These are phyloP conservation scores for Toxoplasma gondii DNA, from an alignment of 169 alveolate genomes.

Conservation along the genomic window DNA sequence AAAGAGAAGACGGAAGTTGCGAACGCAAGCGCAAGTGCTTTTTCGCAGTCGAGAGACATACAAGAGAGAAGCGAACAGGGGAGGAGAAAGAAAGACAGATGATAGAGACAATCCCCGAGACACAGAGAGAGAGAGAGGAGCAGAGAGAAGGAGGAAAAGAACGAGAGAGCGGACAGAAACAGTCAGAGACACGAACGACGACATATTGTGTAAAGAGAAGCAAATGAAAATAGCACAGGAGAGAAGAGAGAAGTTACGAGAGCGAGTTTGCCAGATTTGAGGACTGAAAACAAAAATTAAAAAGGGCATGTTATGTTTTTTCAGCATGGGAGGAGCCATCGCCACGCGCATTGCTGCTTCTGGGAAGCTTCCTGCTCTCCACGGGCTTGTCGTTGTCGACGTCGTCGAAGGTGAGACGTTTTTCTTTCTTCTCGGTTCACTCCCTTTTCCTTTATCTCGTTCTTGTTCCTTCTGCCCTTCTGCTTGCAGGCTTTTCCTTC, in stretches of 20 bases:
- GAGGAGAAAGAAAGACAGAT: background rate
- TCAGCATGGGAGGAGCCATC: slow-evolving; percentile 70
- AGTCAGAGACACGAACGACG: background rate
- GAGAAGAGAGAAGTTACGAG: background rate
- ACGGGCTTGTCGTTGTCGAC: slow-evolving; percentile 86
- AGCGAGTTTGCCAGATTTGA: background rate
- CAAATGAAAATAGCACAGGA: background rate
- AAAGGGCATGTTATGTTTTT: background rate
- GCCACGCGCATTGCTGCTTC: slow-evolving; percentile 68
- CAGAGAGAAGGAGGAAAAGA: background rate
- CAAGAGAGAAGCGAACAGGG: background rate
- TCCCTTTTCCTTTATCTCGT: background rate
- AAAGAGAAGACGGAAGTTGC: no score
- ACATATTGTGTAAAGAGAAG: background rate
- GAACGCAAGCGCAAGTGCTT: no score
- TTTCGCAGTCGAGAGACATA: no score
- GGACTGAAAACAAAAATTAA: background rate
- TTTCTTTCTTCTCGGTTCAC: no score
- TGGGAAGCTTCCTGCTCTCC: slow-evolving; percentile 62
- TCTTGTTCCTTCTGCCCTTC: background rate
- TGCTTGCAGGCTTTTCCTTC: background rate
- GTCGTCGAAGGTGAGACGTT: slow-evolving; percentile 79
- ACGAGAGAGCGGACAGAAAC: background rate
- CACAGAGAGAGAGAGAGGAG: background rate
- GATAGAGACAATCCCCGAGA: background rate